A percentile compares a stretch with the other conserved stretches of the same genome.
Conservation (phyloP, 2,329 filamentous ascomycete genomes). For the Berkeleyomyces rouxiae region DNA sequence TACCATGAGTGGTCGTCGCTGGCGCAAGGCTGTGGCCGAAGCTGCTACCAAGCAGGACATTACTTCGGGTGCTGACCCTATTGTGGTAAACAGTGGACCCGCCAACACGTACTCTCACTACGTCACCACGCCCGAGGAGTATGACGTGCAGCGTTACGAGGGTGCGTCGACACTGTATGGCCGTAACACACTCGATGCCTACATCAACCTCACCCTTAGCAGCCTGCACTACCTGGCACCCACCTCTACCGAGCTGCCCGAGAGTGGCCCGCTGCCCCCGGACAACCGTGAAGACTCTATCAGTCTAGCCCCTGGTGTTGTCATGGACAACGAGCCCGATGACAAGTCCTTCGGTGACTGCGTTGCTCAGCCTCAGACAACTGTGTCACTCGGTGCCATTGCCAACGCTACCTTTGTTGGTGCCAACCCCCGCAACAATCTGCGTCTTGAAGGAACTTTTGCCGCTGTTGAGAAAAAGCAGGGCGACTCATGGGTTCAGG, state of each 20-base stretch:
- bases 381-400: constrained; percentile 32
- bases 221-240: constrained; percentile 50
- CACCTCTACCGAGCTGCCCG: constrained; percentile 23
- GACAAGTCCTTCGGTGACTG: constrained; percentile 56
- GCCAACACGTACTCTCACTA: constrained; percentile 64
- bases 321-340: constrained; percentile 50
- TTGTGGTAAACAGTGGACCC: constrained; percentile 70
- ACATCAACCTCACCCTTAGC: constrained; percentile 62
- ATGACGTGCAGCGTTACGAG: constrained; percentile 66
- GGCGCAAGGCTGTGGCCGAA: constrained; percentile 52
- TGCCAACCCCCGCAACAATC: constrained; percentile 76
- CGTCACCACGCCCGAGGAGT: constrained; percentile 17
- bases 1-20: constrained; percentile 79
- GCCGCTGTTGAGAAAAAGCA: constrained; percentile 47
- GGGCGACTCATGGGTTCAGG: constrained; percentile 37
- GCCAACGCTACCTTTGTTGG: constrained; percentile 59
- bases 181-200: constrained; percentile 66
- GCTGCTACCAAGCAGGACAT: constrained; percentile 29
- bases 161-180: constrained; percentile 81
- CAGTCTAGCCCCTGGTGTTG: constrained; percentile 62
- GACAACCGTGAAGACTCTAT: constrained; percentile 61
- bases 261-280: constrained; percentile 45
- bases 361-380: constrained; percentile 31
- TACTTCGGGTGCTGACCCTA: constrained; percentile 29
- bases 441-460: constrained; percentile 61